phyloP scores from a whole-genome alignment of 805 yeast genomes.

The Candida succiphila region DNA sequence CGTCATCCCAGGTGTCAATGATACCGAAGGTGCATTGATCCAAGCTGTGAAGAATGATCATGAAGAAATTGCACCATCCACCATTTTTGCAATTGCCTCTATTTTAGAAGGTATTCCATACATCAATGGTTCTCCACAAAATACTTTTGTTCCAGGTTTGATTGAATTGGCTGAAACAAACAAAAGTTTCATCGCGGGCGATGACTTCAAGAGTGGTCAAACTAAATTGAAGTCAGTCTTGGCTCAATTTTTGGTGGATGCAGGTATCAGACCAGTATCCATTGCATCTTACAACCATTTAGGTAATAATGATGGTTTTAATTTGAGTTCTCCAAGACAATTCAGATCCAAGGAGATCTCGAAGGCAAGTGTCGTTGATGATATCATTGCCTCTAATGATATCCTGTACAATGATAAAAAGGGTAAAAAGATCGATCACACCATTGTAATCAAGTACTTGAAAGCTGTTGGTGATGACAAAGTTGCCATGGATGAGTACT shows the following conservation, averaged over 20 bases:
- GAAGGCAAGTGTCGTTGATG: conserved; percentile 88
- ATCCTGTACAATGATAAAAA: conserved; percentile 72
- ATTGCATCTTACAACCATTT: conserved; percentile 94
- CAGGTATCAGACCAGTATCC: conserved; percentile 91
- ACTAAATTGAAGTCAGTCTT: conserved; percentile 93
- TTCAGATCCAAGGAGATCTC: conserved; percentile 94
- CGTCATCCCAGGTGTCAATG: conserved; percentile 70
- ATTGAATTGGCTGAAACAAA: conserved; percentile 78
- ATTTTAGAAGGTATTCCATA: conserved; percentile 84
- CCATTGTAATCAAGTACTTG: conserved; percentile 89
- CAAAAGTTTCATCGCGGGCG: conserved; percentile 83
- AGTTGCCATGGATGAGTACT: conserved; percentile 98
- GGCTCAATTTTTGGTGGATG: conserved; percentile 93
- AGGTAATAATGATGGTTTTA: conserved; percentile 94
- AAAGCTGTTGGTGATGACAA: conserved; percentile 94
- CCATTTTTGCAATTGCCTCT: conserved; percentile 89
- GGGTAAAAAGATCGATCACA: conserved; percentile 80
- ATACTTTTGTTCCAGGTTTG: conserved; percentile 94
- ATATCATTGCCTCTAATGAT: conserved; percentile 80
- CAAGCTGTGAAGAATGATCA: conserved; percentile 69
- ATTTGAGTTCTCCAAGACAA: conserved; percentile 84
- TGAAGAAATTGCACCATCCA: conserved; percentile 81
- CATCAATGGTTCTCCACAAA: conserved; percentile 95
- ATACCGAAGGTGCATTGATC: conserved; percentile 73
- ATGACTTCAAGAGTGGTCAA: conserved; percentile 95